Base-by-base conservation (phyloP, 1,284 basidiomycete genomes). In the Apiotrichum mycotoxinovorans region DNA sequence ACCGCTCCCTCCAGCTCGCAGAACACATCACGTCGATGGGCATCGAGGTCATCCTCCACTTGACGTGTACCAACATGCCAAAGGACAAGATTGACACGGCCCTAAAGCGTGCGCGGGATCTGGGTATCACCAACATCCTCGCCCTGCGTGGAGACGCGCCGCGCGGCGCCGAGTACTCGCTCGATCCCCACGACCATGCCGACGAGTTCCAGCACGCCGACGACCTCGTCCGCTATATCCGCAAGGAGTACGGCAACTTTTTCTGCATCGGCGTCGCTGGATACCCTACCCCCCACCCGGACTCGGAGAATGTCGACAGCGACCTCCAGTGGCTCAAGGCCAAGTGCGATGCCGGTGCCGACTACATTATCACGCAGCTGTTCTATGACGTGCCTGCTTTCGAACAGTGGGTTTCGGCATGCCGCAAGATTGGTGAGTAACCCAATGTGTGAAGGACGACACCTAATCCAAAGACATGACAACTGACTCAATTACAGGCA, bases 11-110 rank as follows among this genome's bases (percentile, higher is more conserved):
- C 49, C 92, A 95, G 66, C 83, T 99, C 3, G 90, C 89, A 0
- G 84, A 55, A 72, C 88, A 66, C 83, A 85, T 53, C 84, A 66
- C 66, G 22, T 68, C 79, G 61, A 74, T 83, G 53, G 73, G 73
- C 11, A 27, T 72, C 56, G 85, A 89, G 52, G 91, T 91, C 0
- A 84, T 98, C 60, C 79, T 99, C 67, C 96, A 99, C 80, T 76
- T 99, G 64, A 98, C 96, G 18, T 99, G 96, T 79, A 98, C 96
- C 22, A 98, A 98, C 75, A 95, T 96, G 89, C 83, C 87, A 63
- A 84, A 87, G 62, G 90, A 88, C 23, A 85, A 87, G 77, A 85
- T 99, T 8, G 91, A 97, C 72, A 82, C 86, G 42, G 87, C 87
- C 22, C 78, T 99, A 46, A 82, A 83, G 88, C 83, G 83, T 63